Evolutionary conservation across 345 rosid genomes (phyloP).

Genomic region (Rhodamnia rubescens): DNA sequence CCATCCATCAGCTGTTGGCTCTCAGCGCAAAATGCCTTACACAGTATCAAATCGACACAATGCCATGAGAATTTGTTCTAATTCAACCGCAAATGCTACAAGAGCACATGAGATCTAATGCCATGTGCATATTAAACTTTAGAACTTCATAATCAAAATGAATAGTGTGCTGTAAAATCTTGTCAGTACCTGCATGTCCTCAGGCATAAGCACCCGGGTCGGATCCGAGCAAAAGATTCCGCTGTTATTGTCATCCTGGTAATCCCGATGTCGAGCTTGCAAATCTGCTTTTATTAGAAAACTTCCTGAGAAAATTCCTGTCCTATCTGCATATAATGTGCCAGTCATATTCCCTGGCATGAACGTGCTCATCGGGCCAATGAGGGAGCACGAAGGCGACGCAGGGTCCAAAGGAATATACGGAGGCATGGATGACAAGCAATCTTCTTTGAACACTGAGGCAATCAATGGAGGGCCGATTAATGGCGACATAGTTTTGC

Average conservation of each 20-base stretch:
- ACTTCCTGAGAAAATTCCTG: constrained; percentile 25
- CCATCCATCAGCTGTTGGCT: constrained; percentile 35
- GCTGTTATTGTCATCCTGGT: constrained; percentile 42
- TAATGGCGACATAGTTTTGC: constrained; percentile 14
- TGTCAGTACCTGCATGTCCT: constrained; percentile 54
- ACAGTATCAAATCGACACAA: neutral
- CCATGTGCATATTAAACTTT: neutral
- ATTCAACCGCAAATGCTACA: neutral
- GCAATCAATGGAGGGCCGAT: constrained; percentile 23
- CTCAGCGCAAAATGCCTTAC: constrained; percentile 38
- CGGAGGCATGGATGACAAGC: constrained; percentile 64
- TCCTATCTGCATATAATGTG: constrained; percentile 31
- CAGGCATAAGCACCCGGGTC: constrained; percentile 33
- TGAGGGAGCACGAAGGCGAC: constrained; percentile 41
- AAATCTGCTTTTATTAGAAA: constrained; percentile 33
- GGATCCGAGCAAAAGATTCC: constrained; percentile 50
- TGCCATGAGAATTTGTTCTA: neutral
- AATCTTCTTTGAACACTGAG: constrained; percentile 53
- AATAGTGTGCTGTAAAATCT: neutral
- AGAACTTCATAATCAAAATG: neutral
- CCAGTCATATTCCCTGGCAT: constrained; percentile 27
- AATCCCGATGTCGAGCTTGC: constrained; percentile 45
- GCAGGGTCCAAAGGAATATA: constrained; percentile 46
- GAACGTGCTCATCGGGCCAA: constrained; percentile 28
- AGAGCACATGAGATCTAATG: neutral